Evolutionary conservation across 129 eudicot genomes (phyloP).

Genomic region (Helichrysum umbraculigerum): DNA sequence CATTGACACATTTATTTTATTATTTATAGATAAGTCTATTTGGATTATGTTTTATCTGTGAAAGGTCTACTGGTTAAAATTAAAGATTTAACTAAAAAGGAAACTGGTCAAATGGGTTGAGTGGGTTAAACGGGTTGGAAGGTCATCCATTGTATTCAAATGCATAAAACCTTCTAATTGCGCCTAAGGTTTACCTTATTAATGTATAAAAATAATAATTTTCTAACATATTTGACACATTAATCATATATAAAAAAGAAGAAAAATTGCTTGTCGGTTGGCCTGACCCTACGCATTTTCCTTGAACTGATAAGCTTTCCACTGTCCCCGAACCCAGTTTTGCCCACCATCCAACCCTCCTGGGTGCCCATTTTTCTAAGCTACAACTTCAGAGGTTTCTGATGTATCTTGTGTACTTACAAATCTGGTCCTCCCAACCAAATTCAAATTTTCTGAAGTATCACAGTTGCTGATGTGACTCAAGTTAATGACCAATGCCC

Average conservation of each 20-base stretch:
- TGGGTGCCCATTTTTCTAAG: background rate
- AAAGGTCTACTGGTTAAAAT: background rate
- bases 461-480: background rate
- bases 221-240: too few relatives aligned
- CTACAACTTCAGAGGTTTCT: too few relatives aligned
- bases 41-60: background rate
- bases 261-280: background rate
- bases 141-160: background rate
- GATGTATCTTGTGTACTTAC: constrained; percentile 3
- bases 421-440: constrained; percentile 12
- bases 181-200: background rate
- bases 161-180: background rate
- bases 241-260: too few relatives aligned
- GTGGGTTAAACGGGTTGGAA: background rate
- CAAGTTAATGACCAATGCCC: background rate
- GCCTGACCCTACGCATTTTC: background rate
- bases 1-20: background rate
- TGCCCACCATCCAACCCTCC: too few relatives aligned
- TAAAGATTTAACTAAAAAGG: background rate
- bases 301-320: too few relatives aligned
- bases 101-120: background rate
- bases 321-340: too few relatives aligned
- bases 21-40: background rate
- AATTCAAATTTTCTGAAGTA: constrained; percentile 9
- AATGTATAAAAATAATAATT: too few relatives aligned